Evolutionary conservation across 495 filamentous ascomycete genomes (phyloP).

Genomic region (Penicillium chermesinum): DNA sequence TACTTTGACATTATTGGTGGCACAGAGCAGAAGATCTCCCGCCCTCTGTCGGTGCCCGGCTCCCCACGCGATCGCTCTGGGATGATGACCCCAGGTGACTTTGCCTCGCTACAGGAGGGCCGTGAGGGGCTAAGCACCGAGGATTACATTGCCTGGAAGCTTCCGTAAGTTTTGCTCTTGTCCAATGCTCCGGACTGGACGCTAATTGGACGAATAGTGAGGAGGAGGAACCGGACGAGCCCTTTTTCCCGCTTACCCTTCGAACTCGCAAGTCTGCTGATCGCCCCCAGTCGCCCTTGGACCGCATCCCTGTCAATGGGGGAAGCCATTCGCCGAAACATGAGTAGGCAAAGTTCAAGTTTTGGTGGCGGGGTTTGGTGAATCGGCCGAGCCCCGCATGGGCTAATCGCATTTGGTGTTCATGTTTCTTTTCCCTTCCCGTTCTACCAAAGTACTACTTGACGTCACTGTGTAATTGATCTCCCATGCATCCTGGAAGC

Average conservation of each 20-base stretch:
- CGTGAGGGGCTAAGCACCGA: conserved; percentile 91
- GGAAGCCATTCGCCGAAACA: background rate
- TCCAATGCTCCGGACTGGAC: background rate
- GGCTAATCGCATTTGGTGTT: conserved; percentile 13
- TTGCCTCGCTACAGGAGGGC: conserved; percentile 91
- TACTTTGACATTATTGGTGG: conserved; percentile 80
- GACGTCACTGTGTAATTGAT: conserved; percentile 8
- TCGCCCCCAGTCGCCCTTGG: conserved; percentile 37
- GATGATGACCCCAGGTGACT: conserved; percentile 99
- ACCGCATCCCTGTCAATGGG: conserved; percentile 38
- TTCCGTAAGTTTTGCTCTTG: conserved; percentile 67
- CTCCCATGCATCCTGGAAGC: conserved; percentile 11
- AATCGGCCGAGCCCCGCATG: conserved; percentile 1
- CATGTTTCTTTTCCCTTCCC: conserved; percentile 6
- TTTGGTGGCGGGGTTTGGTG: background rate
- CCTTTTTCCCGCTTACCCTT: conserved; percentile 85
- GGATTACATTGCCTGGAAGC: conserved; percentile 96
- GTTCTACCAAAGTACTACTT: background rate
- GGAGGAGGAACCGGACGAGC: conserved; percentile 93
- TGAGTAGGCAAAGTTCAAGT: too few relatives aligned
- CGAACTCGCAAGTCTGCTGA: conserved; percentile 38
- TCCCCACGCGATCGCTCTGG: conserved; percentile 85
- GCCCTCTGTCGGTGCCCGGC: conserved; percentile 88
- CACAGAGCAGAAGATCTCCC: conserved; percentile 85
- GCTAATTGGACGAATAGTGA: conserved; percentile 50